Conservation (phyloP, 2,329 filamentous ascomycete species). For the Dendryphion nanum region DNA sequence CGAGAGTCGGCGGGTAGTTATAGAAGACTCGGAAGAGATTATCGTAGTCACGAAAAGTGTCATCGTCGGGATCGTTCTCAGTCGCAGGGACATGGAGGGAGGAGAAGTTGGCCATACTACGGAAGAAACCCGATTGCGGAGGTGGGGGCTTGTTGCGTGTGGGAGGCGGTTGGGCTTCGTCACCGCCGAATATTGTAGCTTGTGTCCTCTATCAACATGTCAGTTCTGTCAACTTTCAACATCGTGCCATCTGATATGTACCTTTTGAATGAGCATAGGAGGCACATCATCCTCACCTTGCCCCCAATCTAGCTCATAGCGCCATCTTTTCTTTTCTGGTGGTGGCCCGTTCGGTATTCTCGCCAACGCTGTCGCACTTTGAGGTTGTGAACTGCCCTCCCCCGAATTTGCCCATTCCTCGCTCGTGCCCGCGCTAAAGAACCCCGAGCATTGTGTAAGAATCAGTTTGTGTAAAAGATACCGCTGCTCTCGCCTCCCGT, state of each 20-base stretch:
- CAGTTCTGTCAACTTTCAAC: slow-evolving; percentile 5
- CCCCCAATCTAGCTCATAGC: slow-evolving; percentile 82
- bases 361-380: slow-evolving; percentile 33
- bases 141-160: slow-evolving; percentile 63
- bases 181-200: slow-evolving; percentile 59
- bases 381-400: slow-evolving; percentile 22
- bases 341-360: slow-evolving; percentile 41
- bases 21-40: slow-evolving; percentile 96
- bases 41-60: slow-evolving; percentile 87
- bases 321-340: slow-evolving; percentile 66
- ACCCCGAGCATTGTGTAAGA: slow-evolving; percentile 84
- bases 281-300: slow-evolving; percentile 67
- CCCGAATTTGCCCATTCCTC: slow-evolving; percentile 67
- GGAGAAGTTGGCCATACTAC: slow-evolving; percentile 79
- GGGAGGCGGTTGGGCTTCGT: slow-evolving; percentile 48
- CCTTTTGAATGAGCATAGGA: slow-evolving; percentile 84
- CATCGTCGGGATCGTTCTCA: slow-evolving; percentile 60
- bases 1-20: slow-evolving; percentile 80
- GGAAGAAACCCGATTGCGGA: slow-evolving; percentile 72
- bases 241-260: slow-evolving; percentile 31
- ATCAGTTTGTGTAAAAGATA: slow-evolving; percentile 89
- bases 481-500: slow-evolving; percentile 70
- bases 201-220: slow-evolving; percentile 26
- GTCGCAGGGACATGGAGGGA: slow-evolving; percentile 47
- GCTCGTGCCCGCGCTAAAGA: slow-evolving; percentile 84